phyloP scores from a whole-genome alignment of 495 filamentous ascomycete genomes.

The Aspergillus biplanus region DNA sequence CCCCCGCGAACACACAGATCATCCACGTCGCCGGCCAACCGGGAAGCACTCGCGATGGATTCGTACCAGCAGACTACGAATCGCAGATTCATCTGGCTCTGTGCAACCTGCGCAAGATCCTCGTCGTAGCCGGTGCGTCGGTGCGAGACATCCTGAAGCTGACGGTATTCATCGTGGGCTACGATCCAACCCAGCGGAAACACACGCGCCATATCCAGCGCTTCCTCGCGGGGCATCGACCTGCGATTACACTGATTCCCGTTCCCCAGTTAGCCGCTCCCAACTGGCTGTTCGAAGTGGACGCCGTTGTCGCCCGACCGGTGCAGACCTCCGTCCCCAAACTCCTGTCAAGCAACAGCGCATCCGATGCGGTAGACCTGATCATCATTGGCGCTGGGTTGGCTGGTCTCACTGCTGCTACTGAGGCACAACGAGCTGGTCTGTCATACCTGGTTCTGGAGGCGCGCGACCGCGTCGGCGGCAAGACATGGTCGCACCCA shows the following conservation, averaged over 20 bases:
- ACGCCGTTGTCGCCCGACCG: slow-evolving; percentile 34
- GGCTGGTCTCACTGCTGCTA: slow-evolving; percentile 51
- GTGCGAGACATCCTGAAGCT: slow-evolving; percentile 36
- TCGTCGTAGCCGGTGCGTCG: slow-evolving; percentile 21
- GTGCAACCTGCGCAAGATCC: slow-evolving; percentile 30
- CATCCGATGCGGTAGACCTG: slow-evolving; percentile 33
- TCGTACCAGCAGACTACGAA: slow-evolving; percentile 30
- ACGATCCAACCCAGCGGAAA: slow-evolving; percentile 24
- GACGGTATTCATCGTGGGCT: slow-evolving; percentile 40
- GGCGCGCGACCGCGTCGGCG: slow-evolving; percentile 54
- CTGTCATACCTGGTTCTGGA: slow-evolving; percentile 50
- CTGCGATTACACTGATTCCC: slow-evolving; percentile 34
- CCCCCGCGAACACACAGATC: background rate
- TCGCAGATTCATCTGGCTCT: slow-evolving; percentile 37
- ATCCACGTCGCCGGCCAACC: slow-evolving; percentile 33
- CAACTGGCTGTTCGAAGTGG: slow-evolving; percentile 39
- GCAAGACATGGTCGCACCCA: slow-evolving; percentile 44
- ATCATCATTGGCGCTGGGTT: slow-evolving; percentile 57
- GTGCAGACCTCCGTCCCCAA: slow-evolving; percentile 1
- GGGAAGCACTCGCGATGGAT: slow-evolving; percentile 23
- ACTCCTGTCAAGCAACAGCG: background rate
- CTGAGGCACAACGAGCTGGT: slow-evolving; percentile 42
- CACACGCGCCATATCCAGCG: slow-evolving; percentile 28
- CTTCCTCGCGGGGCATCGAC: slow-evolving; percentile 35
- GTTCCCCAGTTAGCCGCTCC: slow-evolving; percentile 34